Evolutionary conservation across 2,329 filamentous ascomycete genomes (phyloP), one percentile per base, ranked within the genome.

Genomic region (Fusarium miscanthi): DNA sequence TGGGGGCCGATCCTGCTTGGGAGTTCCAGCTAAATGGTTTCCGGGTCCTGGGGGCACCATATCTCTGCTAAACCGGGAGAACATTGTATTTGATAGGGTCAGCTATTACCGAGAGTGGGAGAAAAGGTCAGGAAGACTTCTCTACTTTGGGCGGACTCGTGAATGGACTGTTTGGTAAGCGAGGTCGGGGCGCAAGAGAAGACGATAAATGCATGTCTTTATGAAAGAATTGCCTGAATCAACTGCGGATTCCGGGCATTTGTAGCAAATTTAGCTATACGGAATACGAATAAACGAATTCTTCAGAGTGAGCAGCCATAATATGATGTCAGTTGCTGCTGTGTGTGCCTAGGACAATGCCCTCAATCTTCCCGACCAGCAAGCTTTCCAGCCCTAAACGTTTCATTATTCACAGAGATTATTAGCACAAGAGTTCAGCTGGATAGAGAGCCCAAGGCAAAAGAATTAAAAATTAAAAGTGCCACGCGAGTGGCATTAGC

Each of bases 401-500:
- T 17, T 16, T 30, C 19, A 16, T 31, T 16, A 7, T 16, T 48
- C 27, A 10, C 19, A n/a, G 27, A 19, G 17, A 27, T 27, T 19
- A 27, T 45, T 7, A 45, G 42, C 23, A 27, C 17, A 5, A 16
- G 16, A 25, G 10, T n/a, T 27, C 12, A 13, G 9, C 17, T 19
- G 23, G 11, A 11, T 10, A 19, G 16, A 45, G 10, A 48, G 7
- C 23, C 13, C 8, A 9, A 17, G 37, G 27, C 27, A 14, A 14
- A 46, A 31, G 9, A 30, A 56, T 57, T 23, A 41, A 38, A 21
- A 58, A 69, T 69, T 69, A 64, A 45, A 64, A 53, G 23, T 42
- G 41, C 51, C 65, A 64, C 56, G 21, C 6, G 23, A 53, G 13
- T 21, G 69, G 57, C 59, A 57, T 57, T 23, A 38, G 25, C 52